phyloP scores from a whole-genome alignment of 225 moss, liverwort and hornwort genomes.

The Marchantia paleacea region DNA sequence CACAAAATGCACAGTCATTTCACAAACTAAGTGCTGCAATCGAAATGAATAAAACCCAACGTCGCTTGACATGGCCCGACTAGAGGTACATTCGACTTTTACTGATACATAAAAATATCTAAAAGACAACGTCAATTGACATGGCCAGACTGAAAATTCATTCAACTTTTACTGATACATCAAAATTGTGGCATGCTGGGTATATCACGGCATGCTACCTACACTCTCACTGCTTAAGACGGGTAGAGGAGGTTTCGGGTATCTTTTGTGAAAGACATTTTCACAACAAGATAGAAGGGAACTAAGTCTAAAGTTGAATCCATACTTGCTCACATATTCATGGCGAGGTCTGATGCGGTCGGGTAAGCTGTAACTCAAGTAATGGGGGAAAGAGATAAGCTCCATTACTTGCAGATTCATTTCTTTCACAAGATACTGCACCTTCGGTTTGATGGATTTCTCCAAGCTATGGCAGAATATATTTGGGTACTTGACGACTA shows the following conservation, averaged over 20 bases:
- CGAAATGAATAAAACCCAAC: no score
- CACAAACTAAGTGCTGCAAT: no score
- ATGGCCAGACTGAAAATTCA: no score
- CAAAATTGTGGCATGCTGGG: no score
- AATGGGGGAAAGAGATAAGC: constrained; percentile 63
- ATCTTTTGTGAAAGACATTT: constrained; percentile 50
- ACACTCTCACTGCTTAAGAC: not conserved
- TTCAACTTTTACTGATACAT: no score
- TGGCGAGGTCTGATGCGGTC: constrained; percentile 56
- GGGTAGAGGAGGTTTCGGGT: constrained; percentile 18
- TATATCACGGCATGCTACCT: not conserved
- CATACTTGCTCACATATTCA: constrained; percentile 46
- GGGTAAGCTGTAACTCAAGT: constrained; percentile 59
- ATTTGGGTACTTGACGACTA: constrained; percentile 53
- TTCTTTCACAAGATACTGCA: constrained; percentile 57
- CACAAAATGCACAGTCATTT: no score
- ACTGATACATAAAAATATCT: no score
- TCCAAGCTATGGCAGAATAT: constrained; percentile 64
- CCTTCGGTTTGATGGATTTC: constrained; percentile 65
- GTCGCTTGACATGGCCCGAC: no score
- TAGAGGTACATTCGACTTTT: no score
- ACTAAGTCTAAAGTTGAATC: constrained; percentile 43
- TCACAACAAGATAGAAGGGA: constrained; percentile 54
- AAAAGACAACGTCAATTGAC: no score
- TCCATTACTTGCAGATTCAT: constrained; percentile 51